These are phyloP conservation scores for Aspergillus unguis DNA, from an alignment of 2,329 filamentous ascomycete genomes.

Conservation along the genomic window DNA sequence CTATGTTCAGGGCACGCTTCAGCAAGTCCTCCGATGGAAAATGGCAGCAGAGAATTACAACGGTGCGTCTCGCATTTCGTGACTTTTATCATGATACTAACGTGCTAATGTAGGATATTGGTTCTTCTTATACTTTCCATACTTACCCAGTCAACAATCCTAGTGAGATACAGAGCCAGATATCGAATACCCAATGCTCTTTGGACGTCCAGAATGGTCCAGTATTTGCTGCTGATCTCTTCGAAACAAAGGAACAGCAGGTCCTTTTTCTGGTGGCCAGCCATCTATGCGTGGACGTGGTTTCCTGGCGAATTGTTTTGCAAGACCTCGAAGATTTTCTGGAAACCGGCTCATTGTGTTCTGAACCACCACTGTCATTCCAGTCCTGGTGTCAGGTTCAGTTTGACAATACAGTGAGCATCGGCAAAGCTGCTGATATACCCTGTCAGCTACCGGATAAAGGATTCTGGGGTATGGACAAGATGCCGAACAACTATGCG, in stretches of 20 bases:
- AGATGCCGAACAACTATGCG: conserved; percentile 32
- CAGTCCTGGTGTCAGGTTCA: conserved; percentile 39
- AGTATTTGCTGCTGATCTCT: conserved; percentile 20
- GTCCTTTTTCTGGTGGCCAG: conserved; percentile 20
- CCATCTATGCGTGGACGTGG: conserved; percentile 24
- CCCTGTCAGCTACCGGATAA: conserved; percentile 33
- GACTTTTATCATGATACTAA: background rate
- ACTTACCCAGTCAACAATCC: conserved; percentile 24
- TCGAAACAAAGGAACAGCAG: conserved; percentile 13
- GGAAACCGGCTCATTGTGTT: conserved; percentile 30
- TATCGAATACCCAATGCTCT: conserved; percentile 30
- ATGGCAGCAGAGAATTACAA: conserved; percentile 29
- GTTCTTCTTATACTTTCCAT: conserved; percentile 32
- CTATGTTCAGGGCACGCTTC: conserved; percentile 36
- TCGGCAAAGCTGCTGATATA: conserved; percentile 15
- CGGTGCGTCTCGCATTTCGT: conserved; percentile 18
- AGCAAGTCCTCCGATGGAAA: conserved; percentile 16
- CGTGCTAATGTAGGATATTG: conserved; percentile 21
- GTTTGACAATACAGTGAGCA: conserved; percentile 23
- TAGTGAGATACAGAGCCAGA: conserved; percentile 25
- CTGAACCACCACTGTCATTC: conserved; percentile 37
- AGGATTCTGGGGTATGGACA: conserved; percentile 38
- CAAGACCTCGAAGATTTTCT: conserved; percentile 37
- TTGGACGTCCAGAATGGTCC: conserved; percentile 33
- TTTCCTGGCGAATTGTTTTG: conserved; percentile 33